Evolutionary conservation across 2,329 filamentous ascomycete genomes (phyloP), one percentile per base, ranked within the genome.

Genomic region (Pseudogymnoascus sp.): DNA sequence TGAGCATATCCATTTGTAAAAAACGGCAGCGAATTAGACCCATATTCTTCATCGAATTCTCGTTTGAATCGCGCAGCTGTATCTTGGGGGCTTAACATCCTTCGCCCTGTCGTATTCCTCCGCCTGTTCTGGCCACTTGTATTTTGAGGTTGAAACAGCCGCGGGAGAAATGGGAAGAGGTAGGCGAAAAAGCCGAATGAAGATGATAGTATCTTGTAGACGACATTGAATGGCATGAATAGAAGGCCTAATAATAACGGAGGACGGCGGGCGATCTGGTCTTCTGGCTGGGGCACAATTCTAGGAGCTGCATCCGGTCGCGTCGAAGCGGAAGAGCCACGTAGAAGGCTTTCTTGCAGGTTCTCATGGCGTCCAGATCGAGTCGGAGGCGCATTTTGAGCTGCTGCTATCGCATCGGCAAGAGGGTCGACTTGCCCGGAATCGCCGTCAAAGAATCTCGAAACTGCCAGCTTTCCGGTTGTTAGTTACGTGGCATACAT

Each of bases 381-480:
- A 56, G 85, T 84, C 17, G 88, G 87, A 40, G 86, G 80, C n/a
- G 81, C 76, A 61, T 82, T 77, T 65, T 87, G 81, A 7, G 83
- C 81, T 59, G 87, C 83, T 26, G 59, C 33, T 60, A 87, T 82
- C 64, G 90, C 90, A 77, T 95, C 91, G 64, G 89, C 88, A 17
- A 93, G 79, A 11, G 86, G 88, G 73, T 96, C 91, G 59, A 91
- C 84, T 3, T 88, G 88, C 26, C 38, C 59, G 6, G 59, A 35
- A 77, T 97, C 95, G 69, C 95, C 95, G 72, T 99, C 95, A 74
- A 97, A 99, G 83, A 97, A 97, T 73, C 96, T 96, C 68, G 95
- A 86, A 67, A 99, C 93, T 64, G 95, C 93, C 70, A 97, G 96
- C 88, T 97, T 73, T 33, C 26, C 42, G 63, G 61, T 62, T 46